Percentiles rank a stretch among this genome's conserved stretches.
Evolutionary conservation across 148 eudicot species (phyloP).

Genomic region (Euryodendron excelsum): DNA sequence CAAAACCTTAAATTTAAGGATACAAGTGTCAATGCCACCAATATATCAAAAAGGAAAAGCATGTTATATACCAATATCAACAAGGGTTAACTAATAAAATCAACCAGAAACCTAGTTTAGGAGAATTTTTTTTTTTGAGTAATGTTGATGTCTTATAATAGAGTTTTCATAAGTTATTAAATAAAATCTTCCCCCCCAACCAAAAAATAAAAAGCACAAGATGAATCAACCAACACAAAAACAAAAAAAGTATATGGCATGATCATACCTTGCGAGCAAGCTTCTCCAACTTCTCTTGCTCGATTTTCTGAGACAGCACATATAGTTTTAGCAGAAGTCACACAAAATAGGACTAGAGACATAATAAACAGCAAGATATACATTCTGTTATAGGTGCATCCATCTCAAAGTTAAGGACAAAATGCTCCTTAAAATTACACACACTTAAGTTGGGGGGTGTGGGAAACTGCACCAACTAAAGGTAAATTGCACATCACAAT

Average conservation of each 20-base stretch:
- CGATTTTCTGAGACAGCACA: conserved; percentile 65
- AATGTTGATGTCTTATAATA: not conserved
- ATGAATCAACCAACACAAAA: not conserved
- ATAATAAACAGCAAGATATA: not conserved
- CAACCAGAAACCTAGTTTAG: not conserved
- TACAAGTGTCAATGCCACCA: not conserved
- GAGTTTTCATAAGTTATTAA: not conserved
- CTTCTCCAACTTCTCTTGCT: conserved; percentile 92
- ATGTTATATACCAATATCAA: not conserved
- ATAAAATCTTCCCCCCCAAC: not conserved
- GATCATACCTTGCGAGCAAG: conserved; percentile 76
- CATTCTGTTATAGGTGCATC: not conserved
- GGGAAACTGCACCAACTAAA: not conserved
- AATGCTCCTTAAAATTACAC: not conserved
- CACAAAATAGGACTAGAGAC: not conserved
- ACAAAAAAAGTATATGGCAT: not conserved
- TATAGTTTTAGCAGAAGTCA: not conserved
- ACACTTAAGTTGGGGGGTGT: not conserved
- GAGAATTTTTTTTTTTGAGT: too few species aligned
- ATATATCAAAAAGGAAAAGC: not conserved
- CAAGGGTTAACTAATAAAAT: not conserved
- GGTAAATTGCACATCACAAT: not conserved
- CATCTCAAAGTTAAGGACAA: conserved; percentile 2
- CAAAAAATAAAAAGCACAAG: too few species aligned
- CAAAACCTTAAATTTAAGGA: not conserved